Base-by-base conservation (phyloP, 176 grass and related monocot genomes). In the Eleusine indica region DNA sequence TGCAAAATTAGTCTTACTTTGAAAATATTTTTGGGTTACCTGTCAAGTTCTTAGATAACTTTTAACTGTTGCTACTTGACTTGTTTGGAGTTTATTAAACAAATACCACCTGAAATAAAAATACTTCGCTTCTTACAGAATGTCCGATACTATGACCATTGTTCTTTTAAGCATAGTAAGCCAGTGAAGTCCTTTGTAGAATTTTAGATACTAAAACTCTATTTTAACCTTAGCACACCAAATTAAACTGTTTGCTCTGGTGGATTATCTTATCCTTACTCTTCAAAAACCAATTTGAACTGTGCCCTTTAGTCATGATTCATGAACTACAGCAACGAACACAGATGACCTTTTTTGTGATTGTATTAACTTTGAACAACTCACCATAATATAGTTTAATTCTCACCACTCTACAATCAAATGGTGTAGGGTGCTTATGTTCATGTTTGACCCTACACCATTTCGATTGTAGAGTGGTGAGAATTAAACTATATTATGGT, bases 91-190 rank as follows among this genome's bases (percentile, higher is more conserved):
- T 62, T 84, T 10, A 44, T n/a, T 28, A 44, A 68, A 22, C 46
- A 46, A 29, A 44, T 82, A n/a, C 51, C 64, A 41, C 16, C 11
- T 69, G 69, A 66, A 84, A n/a, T 69, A 9, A 7, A 22, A 39
- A 75, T 68, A 80, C 29, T n/a, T 10, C 68, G 30, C 4, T 69
- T 40, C 44, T 73, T 66, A 42, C 42, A 6, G 41, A 80, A 4
- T 74, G 28, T 64, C 4, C 6, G 14, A 54, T 51, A 2, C 9
- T 68, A 7, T 78, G 72, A 19, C 57, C 35, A 47, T 53, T 72
- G 19, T 78, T 83, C 22, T 68, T 77, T 60, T 63, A 68, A 84
- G 17, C 40, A 71, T 48, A 48, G 54, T 13, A 9, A 54, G 35
- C 21, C 44, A 58, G 30, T 25, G 35, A 40, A 53, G 49, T 53